phyloP scores from a whole-genome alignment of 257 asterid species.

The Solanum neorickii region DNA sequence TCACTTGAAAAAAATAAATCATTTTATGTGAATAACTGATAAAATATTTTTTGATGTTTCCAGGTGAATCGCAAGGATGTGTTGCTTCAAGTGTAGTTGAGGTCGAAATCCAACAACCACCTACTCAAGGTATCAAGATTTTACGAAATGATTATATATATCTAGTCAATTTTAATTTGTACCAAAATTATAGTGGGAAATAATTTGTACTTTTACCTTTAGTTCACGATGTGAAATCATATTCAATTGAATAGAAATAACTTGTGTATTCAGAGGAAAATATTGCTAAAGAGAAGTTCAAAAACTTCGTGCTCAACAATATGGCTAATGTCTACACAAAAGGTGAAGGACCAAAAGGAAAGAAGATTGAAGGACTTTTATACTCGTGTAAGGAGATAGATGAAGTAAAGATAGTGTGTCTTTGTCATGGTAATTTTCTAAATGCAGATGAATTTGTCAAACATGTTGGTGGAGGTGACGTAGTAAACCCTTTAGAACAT shows the following conservation, averaged over 20 bases:
- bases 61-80: slow-evolving; percentile 33
- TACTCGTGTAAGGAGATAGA: slow-evolving; percentile 47
- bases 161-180: not conserved
- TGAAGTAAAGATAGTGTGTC: slow-evolving; percentile 61
- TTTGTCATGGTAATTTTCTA: slow-evolving; percentile 65
- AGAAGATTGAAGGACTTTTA: slow-evolving; percentile 47
- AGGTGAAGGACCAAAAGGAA: slow-evolving; percentile 34
- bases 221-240: not conserved
- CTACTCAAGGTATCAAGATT: slow-evolving; percentile 30
- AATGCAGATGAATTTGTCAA: slow-evolving; percentile 58
- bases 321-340: slow-evolving; percentile 52
- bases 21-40: slow-evolving; percentile 36
- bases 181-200: too few relatives aligned
- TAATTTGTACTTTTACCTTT: not conserved
- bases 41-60: slow-evolving; percentile 5
- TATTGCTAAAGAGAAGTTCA: not conserved
- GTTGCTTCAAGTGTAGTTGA: slow-evolving; percentile 42
- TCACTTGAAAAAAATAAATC: too few relatives aligned
- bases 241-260: not conserved
- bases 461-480: slow-evolving; percentile 67
- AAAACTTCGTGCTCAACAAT: slow-evolving; percentile 35
- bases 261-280: not conserved
- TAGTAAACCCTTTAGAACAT: slow-evolving; percentile 56
- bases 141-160: not conserved
- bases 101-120: slow-evolving; percentile 18